Evolutionary conservation across 2,329 filamentous ascomycete genomes (phyloP).

Genomic region (Fusarium devonianum): DNA sequence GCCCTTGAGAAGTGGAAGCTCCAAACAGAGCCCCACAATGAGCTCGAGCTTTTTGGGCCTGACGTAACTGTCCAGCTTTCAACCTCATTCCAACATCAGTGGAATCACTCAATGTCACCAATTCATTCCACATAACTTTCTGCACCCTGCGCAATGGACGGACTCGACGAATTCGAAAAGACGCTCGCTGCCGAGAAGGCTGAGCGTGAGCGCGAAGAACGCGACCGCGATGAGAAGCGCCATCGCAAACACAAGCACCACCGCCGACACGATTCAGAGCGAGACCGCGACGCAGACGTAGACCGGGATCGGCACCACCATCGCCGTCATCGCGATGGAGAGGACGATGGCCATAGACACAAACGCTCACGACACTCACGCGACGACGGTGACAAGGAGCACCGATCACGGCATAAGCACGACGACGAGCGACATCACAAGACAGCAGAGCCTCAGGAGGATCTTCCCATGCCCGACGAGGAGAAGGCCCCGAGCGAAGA

Average conservation of each 20-base stretch:
- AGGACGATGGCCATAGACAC: slow-evolving; percentile 44
- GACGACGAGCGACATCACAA: slow-evolving; percentile 47
- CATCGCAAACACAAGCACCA: slow-evolving; percentile 55
- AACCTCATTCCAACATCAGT: background rate
- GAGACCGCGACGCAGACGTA: slow-evolving; percentile 32
- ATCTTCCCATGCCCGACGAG: slow-evolving; percentile 60
- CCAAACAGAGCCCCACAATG: slow-evolving; percentile 11
- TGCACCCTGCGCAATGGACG: slow-evolving; percentile 53
- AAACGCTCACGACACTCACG: slow-evolving; percentile 42
- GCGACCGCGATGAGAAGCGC: slow-evolving; percentile 54
- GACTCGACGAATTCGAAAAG: slow-evolving; percentile 79
- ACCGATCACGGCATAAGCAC: slow-evolving; percentile 49
- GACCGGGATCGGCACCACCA: slow-evolving; percentile 35
- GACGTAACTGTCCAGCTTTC: slow-evolving; percentile 22
- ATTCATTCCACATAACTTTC: fast-evolving
- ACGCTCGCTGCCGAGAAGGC: slow-evolving; percentile 71
- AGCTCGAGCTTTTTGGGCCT: slow-evolving; percentile 29
- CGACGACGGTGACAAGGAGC: slow-evolving; percentile 51
- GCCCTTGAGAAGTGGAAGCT: background rate
- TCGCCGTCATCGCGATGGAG: slow-evolving; percentile 39
- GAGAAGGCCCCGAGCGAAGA: slow-evolving; percentile 49
- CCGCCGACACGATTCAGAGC: slow-evolving; percentile 53
- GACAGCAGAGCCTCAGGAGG: slow-evolving; percentile 56
- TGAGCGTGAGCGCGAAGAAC: slow-evolving; percentile 57
- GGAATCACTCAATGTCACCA: background rate